Percentiles rank a stretch among this genome's conserved stretches.
phyloP scores from a whole-genome alignment of 2,329 filamentous ascomycete genomes.

The Aspergillus viridinutans region DNA sequence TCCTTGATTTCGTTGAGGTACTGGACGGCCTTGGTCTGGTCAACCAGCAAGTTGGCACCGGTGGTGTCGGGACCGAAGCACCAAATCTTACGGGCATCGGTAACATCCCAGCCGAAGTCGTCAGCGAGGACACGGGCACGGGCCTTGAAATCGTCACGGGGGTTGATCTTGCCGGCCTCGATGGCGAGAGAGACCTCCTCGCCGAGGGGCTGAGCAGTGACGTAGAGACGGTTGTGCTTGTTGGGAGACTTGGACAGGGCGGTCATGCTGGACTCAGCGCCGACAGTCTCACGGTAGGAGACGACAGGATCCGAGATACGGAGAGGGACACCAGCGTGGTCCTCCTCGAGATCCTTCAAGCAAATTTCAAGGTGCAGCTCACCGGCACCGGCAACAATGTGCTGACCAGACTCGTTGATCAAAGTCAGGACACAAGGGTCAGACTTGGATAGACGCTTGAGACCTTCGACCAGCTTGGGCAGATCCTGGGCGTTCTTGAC shows the following conservation, averaged over 20 bases:
- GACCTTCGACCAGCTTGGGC: constrained; percentile 99
- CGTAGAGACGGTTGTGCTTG: constrained; percentile 99
- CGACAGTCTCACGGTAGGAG: constrained; percentile 96
- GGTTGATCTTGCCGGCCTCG: constrained; percentile 83
- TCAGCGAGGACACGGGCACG: constrained; percentile 95
- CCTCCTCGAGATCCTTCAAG: constrained; percentile 99
- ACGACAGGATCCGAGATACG: constrained; percentile 98
- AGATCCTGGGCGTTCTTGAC: constrained; percentile 99
- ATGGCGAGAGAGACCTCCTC: constrained; percentile 92
- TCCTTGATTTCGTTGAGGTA: constrained; percentile 99
- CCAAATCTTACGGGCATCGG: constrained; percentile 99
- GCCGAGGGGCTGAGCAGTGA: constrained; percentile 81
- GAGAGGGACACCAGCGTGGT: constrained; percentile 97
- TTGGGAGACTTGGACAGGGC: constrained; percentile 99
- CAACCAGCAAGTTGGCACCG: constrained; percentile 96
- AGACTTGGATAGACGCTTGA: constrained; percentile 99
- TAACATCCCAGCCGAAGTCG: constrained; percentile 98
- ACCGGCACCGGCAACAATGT: constrained; percentile 98
- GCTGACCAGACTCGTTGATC: constrained; percentile 91
- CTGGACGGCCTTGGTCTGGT: constrained; percentile 99
- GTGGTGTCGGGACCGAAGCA: constrained; percentile 97
- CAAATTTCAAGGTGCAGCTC: constrained; percentile 99
- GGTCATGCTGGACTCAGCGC: constrained; percentile 80
- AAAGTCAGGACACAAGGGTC: constrained; percentile 94
- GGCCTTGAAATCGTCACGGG: constrained; percentile 98